phyloP scores from a whole-genome alignment of 1,284 basidiomycete species.

The Trichosporon faecale region DNA sequence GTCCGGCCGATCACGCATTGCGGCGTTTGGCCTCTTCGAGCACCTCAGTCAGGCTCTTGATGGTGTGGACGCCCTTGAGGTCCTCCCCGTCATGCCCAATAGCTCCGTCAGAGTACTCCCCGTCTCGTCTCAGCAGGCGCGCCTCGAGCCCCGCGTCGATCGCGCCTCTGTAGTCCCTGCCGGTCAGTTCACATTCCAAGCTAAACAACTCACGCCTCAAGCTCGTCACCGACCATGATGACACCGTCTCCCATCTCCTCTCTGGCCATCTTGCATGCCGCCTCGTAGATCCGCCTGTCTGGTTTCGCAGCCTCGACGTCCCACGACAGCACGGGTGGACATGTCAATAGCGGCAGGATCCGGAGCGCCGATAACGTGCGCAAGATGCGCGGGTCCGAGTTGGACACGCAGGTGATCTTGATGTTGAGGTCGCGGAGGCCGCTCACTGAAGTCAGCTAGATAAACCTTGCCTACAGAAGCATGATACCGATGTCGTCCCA shows the following conservation, averaged over 20 bases:
- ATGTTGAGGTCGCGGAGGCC: slow-evolving; percentile 37
- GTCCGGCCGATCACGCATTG: slow-evolving; percentile 6
- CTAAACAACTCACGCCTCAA: slow-evolving; percentile 45
- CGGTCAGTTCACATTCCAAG: not conserved
- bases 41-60: slow-evolving; percentile 34
- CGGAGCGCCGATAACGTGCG: slow-evolving; percentile 38
- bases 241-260: slow-evolving; percentile 38
- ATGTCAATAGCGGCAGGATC: slow-evolving; percentile 38
- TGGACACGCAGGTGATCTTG: slow-evolving; percentile 47
- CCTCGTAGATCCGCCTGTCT: slow-evolving; percentile 37
- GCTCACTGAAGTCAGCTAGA: slow-evolving; percentile 32
- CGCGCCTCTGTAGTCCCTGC: slow-evolving; percentile 48
- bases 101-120: slow-evolving; percentile 50
- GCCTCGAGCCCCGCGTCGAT: slow-evolving; percentile 40
- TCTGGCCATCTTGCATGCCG: slow-evolving; percentile 34
- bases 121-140: slow-evolving; percentile 42
- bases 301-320: slow-evolving; percentile 47
- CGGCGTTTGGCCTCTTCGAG: slow-evolving; percentile 28
- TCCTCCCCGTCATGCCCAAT: slow-evolving; percentile 35
- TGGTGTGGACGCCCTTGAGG: slow-evolving; percentile 34
- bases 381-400: slow-evolving; percentile 49
- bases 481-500: not conserved
- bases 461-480: too few species aligned
- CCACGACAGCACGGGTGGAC: slow-evolving; percentile 47
- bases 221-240: slow-evolving; percentile 52